phyloP scores from a whole-genome alignment of 1,284 basidiomycete species.

The Moniliella sp. region DNA sequence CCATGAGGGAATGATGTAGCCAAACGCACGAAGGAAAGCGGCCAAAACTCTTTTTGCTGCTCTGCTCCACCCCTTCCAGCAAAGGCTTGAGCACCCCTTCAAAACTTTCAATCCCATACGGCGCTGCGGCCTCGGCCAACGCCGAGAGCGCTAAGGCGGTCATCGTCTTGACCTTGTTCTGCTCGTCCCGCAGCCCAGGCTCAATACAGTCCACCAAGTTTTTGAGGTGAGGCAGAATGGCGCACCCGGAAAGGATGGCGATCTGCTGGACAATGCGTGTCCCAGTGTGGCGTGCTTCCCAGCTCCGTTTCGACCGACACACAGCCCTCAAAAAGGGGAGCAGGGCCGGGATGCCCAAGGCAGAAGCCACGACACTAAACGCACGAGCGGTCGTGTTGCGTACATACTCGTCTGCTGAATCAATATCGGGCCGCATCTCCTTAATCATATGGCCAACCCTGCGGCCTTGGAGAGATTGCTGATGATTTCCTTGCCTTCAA shows the following conservation, averaged over 20 bases:
- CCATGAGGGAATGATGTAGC: constrained; percentile 99
- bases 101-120: constrained; percentile 98
- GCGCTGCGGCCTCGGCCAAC: constrained; percentile 83
- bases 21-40: constrained; percentile 93
- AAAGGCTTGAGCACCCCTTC: constrained; percentile 93
- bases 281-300: constrained; percentile 96
- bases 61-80: constrained; percentile 90
- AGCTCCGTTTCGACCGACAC: constrained; percentile 88
- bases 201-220: constrained; percentile 91
- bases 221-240: constrained; percentile 85
- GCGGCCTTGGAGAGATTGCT: constrained; percentile 96
- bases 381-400: constrained; percentile 96
- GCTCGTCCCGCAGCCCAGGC: constrained; percentile 83
- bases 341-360: constrained; percentile 85
- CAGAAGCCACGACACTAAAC: constrained; percentile 94
- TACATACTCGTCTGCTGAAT: constrained; percentile 97
- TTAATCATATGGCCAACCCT: constrained; percentile 97
- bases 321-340: constrained; percentile 95
- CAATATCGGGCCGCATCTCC: constrained; percentile 98
- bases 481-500: constrained; percentile 97
- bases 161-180: constrained; percentile 98
- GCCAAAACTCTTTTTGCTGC: constrained; percentile 95
- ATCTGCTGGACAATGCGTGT: constrained; percentile 99
- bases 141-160: constrained; percentile 88
- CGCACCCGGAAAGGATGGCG: constrained; percentile 99